Evolutionary conservation across 2,329 filamentous ascomycete genomes (phyloP), one percentile per base, ranked within the genome.

Genomic region (Exophiala oligosperma): DNA sequence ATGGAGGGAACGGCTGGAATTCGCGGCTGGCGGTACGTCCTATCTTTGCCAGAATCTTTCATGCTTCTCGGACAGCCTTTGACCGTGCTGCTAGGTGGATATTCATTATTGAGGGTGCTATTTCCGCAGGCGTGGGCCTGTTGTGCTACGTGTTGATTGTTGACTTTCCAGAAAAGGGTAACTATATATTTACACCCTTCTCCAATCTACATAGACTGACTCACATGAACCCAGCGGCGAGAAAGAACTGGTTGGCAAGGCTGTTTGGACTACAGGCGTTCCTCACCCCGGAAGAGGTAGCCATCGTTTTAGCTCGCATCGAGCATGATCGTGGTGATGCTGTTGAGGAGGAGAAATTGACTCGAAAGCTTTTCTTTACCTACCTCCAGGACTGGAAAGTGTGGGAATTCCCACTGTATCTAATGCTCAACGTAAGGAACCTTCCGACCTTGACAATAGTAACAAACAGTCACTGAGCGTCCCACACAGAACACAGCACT

Each of bases 71-170:
- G 17, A 17, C 17, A 17, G 17, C 17, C 17, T 17, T 17, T 32
- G 11, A 17, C 21, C 24, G n/a, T 6, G 29, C 11, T 29, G 14
- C 32, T 9, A 41, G 14, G 52, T 64, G 65, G 64, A 68, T 67
- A 38, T 66, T 69, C 46, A 67, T 66, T 32, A 58, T 69, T 43
- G 68, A 69, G 59, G 71, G 70, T 2, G 62, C 67, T 2, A 66
- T 70, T 12, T 74, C 71, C 7, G 61, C 68, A 21, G 59, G 64
- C 14, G 62, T 75, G 49, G 71, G 71, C 17, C 54, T 68, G 7
- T 17, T 68, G 17, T 68, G 67, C 4, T 71, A 66, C 57, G 74
- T 73, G 54, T 68, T 75, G 44, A 71, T 78, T 61, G 71, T 76
- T n/a, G 74, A 75, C 49, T 76, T 75, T 62, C 70, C 71, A 4